Base-by-base conservation (phyloP, 768 basidiomycete genomes). In the Boletus vermiculosoides region DNA sequence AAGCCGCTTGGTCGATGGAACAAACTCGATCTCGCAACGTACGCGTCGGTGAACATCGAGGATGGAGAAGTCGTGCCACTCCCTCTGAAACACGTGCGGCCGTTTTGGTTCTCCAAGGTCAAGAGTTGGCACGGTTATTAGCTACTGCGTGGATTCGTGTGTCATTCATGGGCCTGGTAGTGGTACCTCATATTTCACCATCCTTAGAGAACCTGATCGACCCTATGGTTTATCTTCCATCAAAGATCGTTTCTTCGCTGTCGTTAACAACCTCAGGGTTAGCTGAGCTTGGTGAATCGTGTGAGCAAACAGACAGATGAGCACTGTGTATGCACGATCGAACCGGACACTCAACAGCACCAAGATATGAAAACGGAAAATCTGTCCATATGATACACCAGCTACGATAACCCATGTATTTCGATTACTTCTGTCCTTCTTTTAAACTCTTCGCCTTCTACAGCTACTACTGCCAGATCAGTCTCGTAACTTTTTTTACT, bases 21-120 rank as follows among this genome's bases (percentile, higher is more conserved):
- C 71, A 88, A 84, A 65, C 78, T 96, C 57, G 85, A 91, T 52
- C 80, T 95, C 22, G 66, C 77, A 45, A 77, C 79, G 12, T 96
- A 96, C 69, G 81, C 87, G 52, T 88, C 88, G 0, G 82, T 95
- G 5, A 82, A 88, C 55, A 63, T 90, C n/a, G 83, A 82, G 56
- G 88, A 81, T 18, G 92, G 90, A 3, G 92, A 94, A 67, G 76
- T 80, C 13, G 69, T 80, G 11, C 84, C 87, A 18, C 75, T 96
- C 30, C 76, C 83, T 11, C 73, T 94, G 63, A 92, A 90, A 66
- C 85, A 94, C 62, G 92, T 94, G 69, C 80, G 90, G 53, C 84
- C 92, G n/a, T 96, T 92, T 70, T 94, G 90, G 86, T 97, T 97
- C 73, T 94, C 92, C 41, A 94, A 90, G 72, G 91, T 94, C 63